Percentiles rank a stretch among this genome's conserved stretches.
phyloP scores from a whole-genome alignment of 2,329 filamentous ascomycete species.

The Ilyonectria mors-panacis region DNA sequence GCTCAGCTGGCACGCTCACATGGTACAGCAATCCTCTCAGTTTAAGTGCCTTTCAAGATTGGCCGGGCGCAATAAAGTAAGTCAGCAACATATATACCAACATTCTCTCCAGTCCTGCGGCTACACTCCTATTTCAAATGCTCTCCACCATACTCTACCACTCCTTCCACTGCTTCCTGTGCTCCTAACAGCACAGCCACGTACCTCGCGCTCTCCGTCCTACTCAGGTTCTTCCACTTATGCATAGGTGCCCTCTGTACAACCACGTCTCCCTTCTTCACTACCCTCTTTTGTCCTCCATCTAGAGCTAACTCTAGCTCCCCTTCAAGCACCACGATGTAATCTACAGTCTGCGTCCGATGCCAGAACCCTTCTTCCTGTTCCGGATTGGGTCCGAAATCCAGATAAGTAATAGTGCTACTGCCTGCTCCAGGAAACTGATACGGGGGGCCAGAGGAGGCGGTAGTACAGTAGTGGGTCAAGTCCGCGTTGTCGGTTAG shows the following conservation, averaged over 20 bases:
- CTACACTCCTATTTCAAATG: neutral
- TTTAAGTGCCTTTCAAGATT: too few relatives aligned
- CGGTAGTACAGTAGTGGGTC: neutral
- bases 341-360: neutral
- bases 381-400: neutral
- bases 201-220: neutral
- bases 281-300: neutral
- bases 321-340: neutral
- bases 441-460: neutral
- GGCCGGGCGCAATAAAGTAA: too few relatives aligned
- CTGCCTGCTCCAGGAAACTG: neutral
- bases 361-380: neutral
- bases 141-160: neutral
- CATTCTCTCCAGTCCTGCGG: neutral
- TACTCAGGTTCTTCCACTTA: constrained; percentile 4
- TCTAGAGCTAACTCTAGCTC: neutral
- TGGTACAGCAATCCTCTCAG: too few relatives aligned
- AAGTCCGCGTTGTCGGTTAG: neutral
- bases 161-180: neutral
- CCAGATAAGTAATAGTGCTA: neutral
- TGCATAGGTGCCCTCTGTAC: neutral
- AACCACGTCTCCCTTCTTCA: neutral
- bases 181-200: neutral
- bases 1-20: too few relatives aligned
- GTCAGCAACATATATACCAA: too few relatives aligned